Conservation (phyloP, 176 grass and related monocot species). For the Carex littledalei region DNA sequence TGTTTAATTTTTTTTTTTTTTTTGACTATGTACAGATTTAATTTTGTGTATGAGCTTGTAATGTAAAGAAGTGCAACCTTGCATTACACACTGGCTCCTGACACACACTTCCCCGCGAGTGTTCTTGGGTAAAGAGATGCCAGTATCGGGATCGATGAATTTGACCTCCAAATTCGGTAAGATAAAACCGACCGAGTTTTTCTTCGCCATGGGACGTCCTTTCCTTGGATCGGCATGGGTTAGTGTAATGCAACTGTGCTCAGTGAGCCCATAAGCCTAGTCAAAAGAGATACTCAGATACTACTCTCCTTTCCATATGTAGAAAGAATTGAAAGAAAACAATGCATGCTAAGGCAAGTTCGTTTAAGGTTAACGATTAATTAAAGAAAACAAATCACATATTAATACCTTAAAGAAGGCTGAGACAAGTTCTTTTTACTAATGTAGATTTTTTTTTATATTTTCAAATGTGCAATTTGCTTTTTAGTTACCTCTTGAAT, state of each 20-base stretch:
- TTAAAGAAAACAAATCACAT: too few species aligned
- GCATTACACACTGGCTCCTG: conserved; percentile 79
- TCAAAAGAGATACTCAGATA: not conserved
- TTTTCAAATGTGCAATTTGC: not conserved
- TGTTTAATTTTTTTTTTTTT: not conserved
- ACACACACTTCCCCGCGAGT: conserved; percentile 67
- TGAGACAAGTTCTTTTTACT: too few species aligned
- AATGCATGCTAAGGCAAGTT: not conserved
- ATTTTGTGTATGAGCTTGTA: not conserved
- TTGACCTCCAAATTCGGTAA: conserved; percentile 90
- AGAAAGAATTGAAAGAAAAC: not conserved
- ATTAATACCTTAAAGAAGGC: too few species aligned
- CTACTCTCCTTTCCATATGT: not conserved
- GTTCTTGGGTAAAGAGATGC: conserved; percentile 61
- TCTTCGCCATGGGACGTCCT: conserved; percentile 40
- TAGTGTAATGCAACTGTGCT: conserved; percentile 92
- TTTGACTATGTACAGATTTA: not conserved
- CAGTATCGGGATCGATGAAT: conserved; percentile 62
- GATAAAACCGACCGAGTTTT: conserved; percentile 77
- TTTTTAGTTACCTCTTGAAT: conserved; percentile 49
- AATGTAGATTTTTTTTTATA: too few species aligned
- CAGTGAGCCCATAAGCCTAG: conserved; percentile 74
- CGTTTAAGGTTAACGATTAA: too few species aligned
- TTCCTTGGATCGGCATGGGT: conserved; percentile 46
- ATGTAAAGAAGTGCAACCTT: conserved; percentile 27